Evolutionary conservation across 2,329 filamentous ascomycete species (phyloP).

Genomic region (Fusarium longipes): DNA sequence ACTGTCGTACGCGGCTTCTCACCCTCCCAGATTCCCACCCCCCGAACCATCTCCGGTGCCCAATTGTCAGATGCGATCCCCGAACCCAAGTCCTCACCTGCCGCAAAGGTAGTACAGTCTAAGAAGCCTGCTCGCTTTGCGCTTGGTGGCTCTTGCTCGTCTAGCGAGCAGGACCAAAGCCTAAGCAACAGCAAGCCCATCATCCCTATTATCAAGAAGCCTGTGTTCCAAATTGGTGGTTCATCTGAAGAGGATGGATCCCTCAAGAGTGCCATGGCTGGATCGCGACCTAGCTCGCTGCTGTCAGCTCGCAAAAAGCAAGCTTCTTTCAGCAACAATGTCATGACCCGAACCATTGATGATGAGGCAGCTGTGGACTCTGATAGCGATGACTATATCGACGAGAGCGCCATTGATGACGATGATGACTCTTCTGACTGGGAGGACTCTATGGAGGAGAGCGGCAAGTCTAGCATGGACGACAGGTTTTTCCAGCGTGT

Average conservation of each 20-base stretch:
- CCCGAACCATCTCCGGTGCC: slow-evolving; percentile 59
- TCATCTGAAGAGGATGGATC: slow-evolving; percentile 85
- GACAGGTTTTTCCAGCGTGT: slow-evolving; percentile 90
- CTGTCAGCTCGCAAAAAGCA: slow-evolving; percentile 73
- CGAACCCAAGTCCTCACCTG: slow-evolving; percentile 67
- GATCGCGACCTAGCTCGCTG: slow-evolving; percentile 57
- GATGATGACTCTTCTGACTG: slow-evolving; percentile 72
- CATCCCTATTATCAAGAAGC: slow-evolving; percentile 49
- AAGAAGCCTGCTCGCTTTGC: slow-evolving; percentile 74
- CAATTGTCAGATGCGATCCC: slow-evolving; percentile 70
- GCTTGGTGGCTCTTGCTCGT: slow-evolving; percentile 85
- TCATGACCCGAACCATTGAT: slow-evolving; percentile 74
- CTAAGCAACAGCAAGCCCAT: slow-evolving; percentile 56
- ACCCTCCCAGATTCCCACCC: slow-evolving; percentile 72
- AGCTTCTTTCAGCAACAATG: slow-evolving; percentile 82
- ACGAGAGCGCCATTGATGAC: slow-evolving; percentile 85
- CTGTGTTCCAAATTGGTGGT: slow-evolving; percentile 64
- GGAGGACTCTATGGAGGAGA: slow-evolving; percentile 80
- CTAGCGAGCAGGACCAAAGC: slow-evolving; percentile 65
- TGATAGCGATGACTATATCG: slow-evolving; percentile 76
- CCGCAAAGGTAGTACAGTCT: slow-evolving; percentile 74
- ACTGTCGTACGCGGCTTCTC: slow-evolving; percentile 86
- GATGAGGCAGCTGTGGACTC: slow-evolving; percentile 65
- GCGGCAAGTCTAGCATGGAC: slow-evolving; percentile 83
- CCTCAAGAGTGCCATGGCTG: slow-evolving; percentile 65